phyloP scores from a whole-genome alignment of 2,329 filamentous ascomycete species.

The Ophiosphaerella herpotricha region DNA sequence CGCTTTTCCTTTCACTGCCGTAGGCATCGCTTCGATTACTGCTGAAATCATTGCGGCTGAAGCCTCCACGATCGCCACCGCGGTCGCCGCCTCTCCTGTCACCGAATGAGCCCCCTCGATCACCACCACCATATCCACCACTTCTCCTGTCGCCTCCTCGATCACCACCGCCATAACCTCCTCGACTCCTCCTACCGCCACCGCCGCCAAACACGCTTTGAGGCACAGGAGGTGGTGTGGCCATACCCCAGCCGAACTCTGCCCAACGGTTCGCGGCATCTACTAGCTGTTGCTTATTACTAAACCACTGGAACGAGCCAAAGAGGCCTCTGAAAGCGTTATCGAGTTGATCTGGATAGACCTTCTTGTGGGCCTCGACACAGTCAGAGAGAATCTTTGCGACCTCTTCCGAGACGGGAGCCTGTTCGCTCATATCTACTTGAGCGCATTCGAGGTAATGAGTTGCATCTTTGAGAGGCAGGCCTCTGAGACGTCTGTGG shows the following conservation, averaged over 20 bases:
- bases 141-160: slow-evolving; percentile 13
- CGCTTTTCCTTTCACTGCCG: slow-evolving; percentile 5
- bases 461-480: slow-evolving; percentile 64
- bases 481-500: slow-evolving; percentile 57
- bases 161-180: slow-evolving; percentile 6
- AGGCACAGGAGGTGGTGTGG: slow-evolving; percentile 46
- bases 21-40: not conserved
- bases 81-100: slow-evolving; percentile 21
- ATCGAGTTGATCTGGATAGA: slow-evolving; percentile 51
- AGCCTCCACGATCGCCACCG: slow-evolving; percentile 14
- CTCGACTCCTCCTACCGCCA: slow-evolving; percentile 14
- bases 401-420: slow-evolving; percentile 48
- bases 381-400: slow-evolving; percentile 54
- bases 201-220: slow-evolving; percentile 21
- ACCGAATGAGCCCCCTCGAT: slow-evolving; percentile 19
- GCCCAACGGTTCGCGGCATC: slow-evolving; percentile 52
- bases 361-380: slow-evolving; percentile 48
- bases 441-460: slow-evolving; percentile 56
- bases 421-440: slow-evolving; percentile 50
- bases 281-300: slow-evolving; percentile 49
- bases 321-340: slow-evolving; percentile 63
- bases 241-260: slow-evolving; percentile 54
- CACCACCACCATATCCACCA: slow-evolving; percentile 12
- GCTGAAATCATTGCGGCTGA: slow-evolving; percentile 17
- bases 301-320: slow-evolving; percentile 54